A percentile compares a stretch with the other conserved stretches of the same genome.
Conservation (phyloP, 2,329 filamentous ascomycete species). For the Xylariales sp. region DNA sequence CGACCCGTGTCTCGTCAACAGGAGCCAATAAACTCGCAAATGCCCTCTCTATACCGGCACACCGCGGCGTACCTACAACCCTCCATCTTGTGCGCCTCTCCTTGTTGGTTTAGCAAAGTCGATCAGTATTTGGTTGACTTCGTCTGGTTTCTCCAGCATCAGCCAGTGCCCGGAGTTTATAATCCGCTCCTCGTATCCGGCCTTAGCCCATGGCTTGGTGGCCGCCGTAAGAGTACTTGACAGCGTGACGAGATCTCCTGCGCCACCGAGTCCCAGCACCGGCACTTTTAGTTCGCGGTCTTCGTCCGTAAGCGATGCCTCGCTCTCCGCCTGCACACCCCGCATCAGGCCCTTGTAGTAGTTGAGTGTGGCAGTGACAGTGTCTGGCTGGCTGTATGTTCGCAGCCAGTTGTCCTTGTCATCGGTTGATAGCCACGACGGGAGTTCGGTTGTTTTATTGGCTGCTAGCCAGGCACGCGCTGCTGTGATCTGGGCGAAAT, state of each 20-base stretch:
- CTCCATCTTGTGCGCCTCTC: neutral
- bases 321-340: slow-evolving; percentile 8
- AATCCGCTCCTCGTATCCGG: slow-evolving; percentile 3
- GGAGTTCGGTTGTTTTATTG: slow-evolving; percentile 17
- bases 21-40: too few relatives aligned
- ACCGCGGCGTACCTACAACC: too few relatives aligned
- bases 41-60: too few relatives aligned
- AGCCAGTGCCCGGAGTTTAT: slow-evolving; percentile 13
- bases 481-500: slow-evolving; percentile 9
- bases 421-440: slow-evolving; percentile 12
- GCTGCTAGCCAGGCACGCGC: slow-evolving; percentile 14
- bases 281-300: slow-evolving; percentile 17
- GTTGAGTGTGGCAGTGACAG: slow-evolving; percentile 4
- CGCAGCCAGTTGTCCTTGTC: slow-evolving; percentile 18
- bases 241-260: neutral
- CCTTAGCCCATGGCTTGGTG: slow-evolving; percentile 8
- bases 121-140: slow-evolving; percentile 15
- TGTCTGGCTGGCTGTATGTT: slow-evolving; percentile 7
- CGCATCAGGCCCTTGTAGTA: slow-evolving; percentile 12
- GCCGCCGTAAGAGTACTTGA: neutral
- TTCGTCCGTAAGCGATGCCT: slow-evolving; percentile 16
- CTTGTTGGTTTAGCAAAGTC: slow-evolving; percentile 1
- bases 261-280: slow-evolving; percentile 1
- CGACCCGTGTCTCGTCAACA: too few relatives aligned
- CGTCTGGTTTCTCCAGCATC: slow-evolving; percentile 16